Evolutionary conservation across 495 filamentous ascomycete genomes (phyloP).

Genomic region (Staphylotrichum tortipilum): DNA sequence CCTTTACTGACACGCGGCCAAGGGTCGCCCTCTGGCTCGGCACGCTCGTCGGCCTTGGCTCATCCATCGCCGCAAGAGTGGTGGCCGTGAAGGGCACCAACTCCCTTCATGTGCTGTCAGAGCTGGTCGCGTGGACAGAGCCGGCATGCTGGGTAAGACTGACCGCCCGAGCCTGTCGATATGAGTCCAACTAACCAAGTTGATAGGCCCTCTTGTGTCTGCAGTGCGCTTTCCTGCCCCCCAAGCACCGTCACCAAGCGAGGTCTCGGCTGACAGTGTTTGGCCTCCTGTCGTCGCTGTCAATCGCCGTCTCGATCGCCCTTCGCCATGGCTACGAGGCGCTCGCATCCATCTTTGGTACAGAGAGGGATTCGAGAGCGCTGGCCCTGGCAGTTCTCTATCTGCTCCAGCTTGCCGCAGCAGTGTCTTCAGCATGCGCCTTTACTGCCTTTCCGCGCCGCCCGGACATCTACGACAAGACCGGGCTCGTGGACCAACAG

Average conservation of each 20-base stretch:
- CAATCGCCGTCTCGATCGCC: conserved; percentile 18
- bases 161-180: background rate
- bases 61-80: conserved; percentile 19
- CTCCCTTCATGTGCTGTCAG: background rate
- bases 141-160: conserved; percentile 27
- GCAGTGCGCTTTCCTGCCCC: conserved; percentile 22
- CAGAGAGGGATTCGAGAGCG: background rate
- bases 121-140: conserved; percentile 17
- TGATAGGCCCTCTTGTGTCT: conserved; percentile 17
- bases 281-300: conserved; percentile 25
- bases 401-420: conserved; percentile 20
- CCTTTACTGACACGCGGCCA: conserved; percentile 33
- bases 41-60: conserved; percentile 27
- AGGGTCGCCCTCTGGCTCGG: conserved; percentile 27
- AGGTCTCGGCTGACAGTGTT: conserved; percentile 26
- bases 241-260: conserved; percentile 16
- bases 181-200: background rate
- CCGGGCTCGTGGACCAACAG: conserved; percentile 49
- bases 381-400: conserved; percentile 5
- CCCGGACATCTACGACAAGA: conserved; percentile 46
- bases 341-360: conserved; percentile 1
- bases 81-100: conserved; percentile 9
- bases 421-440: conserved; percentile 13
- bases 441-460: conserved; percentile 45
- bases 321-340: conserved; percentile 19